phyloP scores from a whole-genome alignment of 1,139 yeast genomes.

The Geotrichum aggregatum region DNA sequence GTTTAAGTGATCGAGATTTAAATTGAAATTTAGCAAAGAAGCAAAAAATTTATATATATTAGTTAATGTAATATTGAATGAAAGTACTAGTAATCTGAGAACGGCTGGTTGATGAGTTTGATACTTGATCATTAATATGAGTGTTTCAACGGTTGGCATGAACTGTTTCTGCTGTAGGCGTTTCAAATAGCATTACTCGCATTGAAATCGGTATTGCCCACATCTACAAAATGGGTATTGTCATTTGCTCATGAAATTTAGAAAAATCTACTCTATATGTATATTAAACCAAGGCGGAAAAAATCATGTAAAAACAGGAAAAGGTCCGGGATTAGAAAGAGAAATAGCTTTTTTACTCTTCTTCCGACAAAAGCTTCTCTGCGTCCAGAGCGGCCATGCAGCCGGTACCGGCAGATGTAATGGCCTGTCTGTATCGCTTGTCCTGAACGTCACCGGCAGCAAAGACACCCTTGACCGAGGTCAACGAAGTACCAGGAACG shows the following conservation, averaged over 20 bases:
- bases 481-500: constrained; percentile 78
- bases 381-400: constrained; percentile 99
- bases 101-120: not conserved
- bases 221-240: no score
- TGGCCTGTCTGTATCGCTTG: constrained; percentile 94
- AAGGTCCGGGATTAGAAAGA: not conserved
- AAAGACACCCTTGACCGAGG: constrained; percentile 86
- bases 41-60: not conserved
- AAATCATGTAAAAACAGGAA: not conserved
- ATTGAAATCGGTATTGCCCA: no score
- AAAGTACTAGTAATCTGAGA: not conserved
- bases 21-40: not conserved
- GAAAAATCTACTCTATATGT: not conserved
- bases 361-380: constrained; percentile 74
- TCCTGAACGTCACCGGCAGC: constrained; percentile 99
- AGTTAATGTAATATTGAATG: not conserved
- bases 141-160: no score
- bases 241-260: not conserved
- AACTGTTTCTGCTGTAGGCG: no score
- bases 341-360: constrained; percentile 40
- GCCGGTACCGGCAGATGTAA: constrained; percentile 98
- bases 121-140: no score
- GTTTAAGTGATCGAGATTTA: no score
- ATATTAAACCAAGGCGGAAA: no score
- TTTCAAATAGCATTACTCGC: no score